Conservation (phyloP, 805 yeast species). For the Wickerhamiella azymoides region DNA sequence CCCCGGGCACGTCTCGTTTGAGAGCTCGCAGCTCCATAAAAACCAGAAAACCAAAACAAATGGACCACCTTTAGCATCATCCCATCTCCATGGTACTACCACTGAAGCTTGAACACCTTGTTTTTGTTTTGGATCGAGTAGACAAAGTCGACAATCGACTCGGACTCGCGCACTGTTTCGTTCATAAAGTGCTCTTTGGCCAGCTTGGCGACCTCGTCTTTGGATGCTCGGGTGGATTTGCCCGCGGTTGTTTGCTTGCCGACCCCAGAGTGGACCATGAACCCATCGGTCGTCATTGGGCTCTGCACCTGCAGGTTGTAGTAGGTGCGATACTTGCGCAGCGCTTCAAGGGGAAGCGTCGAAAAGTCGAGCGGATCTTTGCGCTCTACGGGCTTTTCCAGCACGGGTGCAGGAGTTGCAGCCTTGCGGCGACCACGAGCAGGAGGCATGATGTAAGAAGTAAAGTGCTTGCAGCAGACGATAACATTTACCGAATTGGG, state of each 20-base stretch:
- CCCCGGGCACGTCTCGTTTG: no score
- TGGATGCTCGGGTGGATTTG: constrained; percentile 34
- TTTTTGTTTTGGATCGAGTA: constrained; percentile 70
- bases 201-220: constrained; percentile 43
- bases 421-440: constrained; percentile 6
- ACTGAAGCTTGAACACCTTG: constrained; percentile 23
- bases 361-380: constrained; percentile 43
- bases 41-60: no score
- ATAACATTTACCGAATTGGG: no score
- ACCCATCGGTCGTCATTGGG: constrained; percentile 55
- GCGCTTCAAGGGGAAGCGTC: constrained; percentile 42
- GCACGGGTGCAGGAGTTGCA: constrained; percentile 5
- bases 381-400: constrained; percentile 2
- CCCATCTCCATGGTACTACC: no score
- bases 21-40: no score
- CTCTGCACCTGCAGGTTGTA: constrained; percentile 45
- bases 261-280: constrained; percentile 49
- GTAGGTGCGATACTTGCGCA: constrained; percentile 54
- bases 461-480: no score
- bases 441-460: constrained; percentile 3
- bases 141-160: constrained; percentile 74
- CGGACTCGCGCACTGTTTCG: constrained; percentile 60
- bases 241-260: constrained; percentile 54
- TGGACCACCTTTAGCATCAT: no score
- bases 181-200: constrained; percentile 56